Percentiles rank a stretch among this genome's conserved stretches.
Evolutionary conservation across 352 stramenopile genomes (phyloP).

Genomic region (Phytophthora hybrid): DNA sequence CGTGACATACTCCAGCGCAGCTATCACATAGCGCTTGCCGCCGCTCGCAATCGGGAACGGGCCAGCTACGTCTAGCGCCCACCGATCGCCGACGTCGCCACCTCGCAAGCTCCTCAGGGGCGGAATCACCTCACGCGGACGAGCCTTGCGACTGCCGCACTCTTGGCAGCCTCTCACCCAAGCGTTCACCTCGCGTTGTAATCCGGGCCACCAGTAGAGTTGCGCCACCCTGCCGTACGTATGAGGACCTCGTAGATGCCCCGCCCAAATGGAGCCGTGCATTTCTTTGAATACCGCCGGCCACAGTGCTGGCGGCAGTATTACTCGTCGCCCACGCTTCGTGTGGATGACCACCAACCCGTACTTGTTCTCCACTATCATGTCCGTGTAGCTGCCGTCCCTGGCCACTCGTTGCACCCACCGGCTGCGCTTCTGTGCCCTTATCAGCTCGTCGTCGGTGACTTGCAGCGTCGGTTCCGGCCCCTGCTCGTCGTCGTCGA

Average conservation of each 20-base stretch:
- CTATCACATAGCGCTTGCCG: too few species aligned
- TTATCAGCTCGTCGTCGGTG: background rate
- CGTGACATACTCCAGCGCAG: too few species aligned
- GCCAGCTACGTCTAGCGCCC: too few species aligned
- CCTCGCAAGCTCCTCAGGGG: background rate
- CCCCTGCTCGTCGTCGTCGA: background rate
- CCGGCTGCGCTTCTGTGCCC: background rate
- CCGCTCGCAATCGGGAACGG: too few species aligned
- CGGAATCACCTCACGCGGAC: background rate
- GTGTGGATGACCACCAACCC: background rate
- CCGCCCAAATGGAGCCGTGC: conserved; percentile 6
- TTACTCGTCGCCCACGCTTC: background rate
- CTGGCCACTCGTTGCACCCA: background rate
- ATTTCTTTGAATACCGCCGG: conserved; percentile 3
- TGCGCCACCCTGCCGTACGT: background rate
- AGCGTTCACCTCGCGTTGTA: background rate
- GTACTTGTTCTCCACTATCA: background rate
- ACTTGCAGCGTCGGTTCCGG: background rate
- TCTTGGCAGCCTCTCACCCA: conserved; percentile 8
- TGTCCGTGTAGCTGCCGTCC: background rate
- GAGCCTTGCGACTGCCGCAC: background rate
- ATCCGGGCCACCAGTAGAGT: background rate
- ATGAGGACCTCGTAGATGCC: background rate
- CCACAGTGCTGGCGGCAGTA: background rate
- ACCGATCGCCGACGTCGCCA: too few species aligned